These are phyloP conservation scores for Trametes punicea DNA, from an alignment of 768 basidiomycete species.

Conservation along the genomic window DNA sequence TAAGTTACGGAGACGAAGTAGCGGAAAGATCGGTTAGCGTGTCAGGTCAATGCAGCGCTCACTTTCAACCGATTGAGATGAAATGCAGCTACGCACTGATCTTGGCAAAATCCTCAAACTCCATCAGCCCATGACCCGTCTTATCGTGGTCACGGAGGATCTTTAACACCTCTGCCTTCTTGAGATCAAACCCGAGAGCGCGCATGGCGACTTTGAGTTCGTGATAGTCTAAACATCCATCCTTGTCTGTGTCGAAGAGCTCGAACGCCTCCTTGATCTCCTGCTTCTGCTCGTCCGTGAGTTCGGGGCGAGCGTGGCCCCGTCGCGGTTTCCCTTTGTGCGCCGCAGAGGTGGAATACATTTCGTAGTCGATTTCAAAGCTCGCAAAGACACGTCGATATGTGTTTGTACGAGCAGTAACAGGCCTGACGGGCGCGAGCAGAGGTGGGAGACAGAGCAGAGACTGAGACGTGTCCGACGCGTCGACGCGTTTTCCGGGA, in stretches of 20 bases:
- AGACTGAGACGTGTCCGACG: slow-evolving; percentile 10
- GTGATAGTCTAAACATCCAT: slow-evolving; percentile 94
- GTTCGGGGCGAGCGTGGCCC: slow-evolving; percentile 74
- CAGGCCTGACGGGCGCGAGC: background rate
- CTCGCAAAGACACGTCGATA: background rate
- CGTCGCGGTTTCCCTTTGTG: slow-evolving; percentile 68
- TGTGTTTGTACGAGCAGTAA: background rate
- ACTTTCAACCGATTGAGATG: background rate
- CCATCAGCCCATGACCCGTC: slow-evolving; percentile 79
- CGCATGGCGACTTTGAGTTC: slow-evolving; percentile 99
- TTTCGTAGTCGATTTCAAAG: background rate
- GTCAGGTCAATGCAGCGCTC: background rate
- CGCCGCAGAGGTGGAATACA: slow-evolving; percentile 49
- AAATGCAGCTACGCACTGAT: slow-evolving; percentile 61
- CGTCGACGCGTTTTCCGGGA: slow-evolving; percentile 12
- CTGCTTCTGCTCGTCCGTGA: slow-evolving; percentile 86
- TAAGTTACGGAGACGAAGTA: background rate
- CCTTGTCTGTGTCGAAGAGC: slow-evolving; percentile 98
- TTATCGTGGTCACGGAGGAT: slow-evolving; percentile 89
- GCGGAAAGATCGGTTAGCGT: background rate
- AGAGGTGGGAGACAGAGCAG: background rate
- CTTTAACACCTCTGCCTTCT: slow-evolving; percentile 97
- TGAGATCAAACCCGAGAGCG: slow-evolving; percentile 94
- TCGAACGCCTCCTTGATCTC: slow-evolving; percentile 99
- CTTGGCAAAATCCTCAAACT: slow-evolving; percentile 90